These are phyloP conservation scores for Pleurotus tuoliensis DNA, from an alignment of 768 basidiomycete species.

Conservation along the genomic window DNA sequence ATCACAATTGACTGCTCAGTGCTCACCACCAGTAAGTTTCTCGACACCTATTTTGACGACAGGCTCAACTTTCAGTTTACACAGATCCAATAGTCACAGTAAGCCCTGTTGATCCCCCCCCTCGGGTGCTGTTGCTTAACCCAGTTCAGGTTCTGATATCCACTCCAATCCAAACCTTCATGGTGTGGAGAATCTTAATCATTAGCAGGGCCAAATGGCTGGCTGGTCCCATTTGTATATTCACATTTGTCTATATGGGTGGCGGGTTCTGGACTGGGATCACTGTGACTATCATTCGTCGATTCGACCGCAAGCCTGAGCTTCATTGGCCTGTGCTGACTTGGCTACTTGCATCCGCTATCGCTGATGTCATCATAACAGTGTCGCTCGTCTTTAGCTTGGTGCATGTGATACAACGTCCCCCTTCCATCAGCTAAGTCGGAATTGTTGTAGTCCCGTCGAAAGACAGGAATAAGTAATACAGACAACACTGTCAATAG, in stretches of 20 bases:
- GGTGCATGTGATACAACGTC: constrained; percentile 18
- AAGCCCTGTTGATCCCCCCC: neutral
- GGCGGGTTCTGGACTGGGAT: constrained; percentile 17
- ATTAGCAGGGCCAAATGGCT: constrained; percentile 11
- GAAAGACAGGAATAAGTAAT: constrained; percentile 30
- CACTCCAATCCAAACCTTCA: constrained; percentile 21
- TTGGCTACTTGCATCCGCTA: constrained; percentile 33
- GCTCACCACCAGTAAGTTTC: constrained; percentile 25
- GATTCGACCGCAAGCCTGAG: constrained; percentile 10
- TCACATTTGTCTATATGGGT: constrained; percentile 14
- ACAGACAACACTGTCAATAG: constrained; percentile 34
- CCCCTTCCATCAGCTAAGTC: neutral
- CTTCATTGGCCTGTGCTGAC: constrained; percentile 12
- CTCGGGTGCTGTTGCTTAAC: neutral
- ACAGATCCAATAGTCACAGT: constrained; percentile 15
- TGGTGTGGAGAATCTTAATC: constrained; percentile 19
- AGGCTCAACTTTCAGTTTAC: too few relatives aligned
- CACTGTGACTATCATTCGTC: constrained; percentile 3
- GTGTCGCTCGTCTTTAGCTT: constrained; percentile 24
- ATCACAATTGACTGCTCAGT: constrained; percentile 15
- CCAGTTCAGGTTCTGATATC: constrained; percentile 13
- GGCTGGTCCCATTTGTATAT: constrained; percentile 8
- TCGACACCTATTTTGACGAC: too few relatives aligned
- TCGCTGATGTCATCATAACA: constrained; percentile 11
- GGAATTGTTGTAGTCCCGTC: constrained; percentile 18